Conservation (phyloP, 2,329 filamentous ascomycete species). For the Aspergillus sp. region DNA sequence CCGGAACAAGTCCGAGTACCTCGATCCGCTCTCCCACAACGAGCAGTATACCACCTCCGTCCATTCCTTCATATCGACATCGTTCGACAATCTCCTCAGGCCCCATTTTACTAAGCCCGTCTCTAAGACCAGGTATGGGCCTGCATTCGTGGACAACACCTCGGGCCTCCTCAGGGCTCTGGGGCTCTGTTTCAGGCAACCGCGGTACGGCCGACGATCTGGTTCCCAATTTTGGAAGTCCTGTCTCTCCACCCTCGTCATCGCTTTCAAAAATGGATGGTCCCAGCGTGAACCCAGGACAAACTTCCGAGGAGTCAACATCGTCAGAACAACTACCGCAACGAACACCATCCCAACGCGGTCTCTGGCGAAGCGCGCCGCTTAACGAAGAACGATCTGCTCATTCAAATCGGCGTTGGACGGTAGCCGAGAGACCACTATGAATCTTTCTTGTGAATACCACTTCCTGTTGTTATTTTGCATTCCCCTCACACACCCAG, state of each 20-base stretch:
- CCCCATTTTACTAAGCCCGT: conserved; percentile 26
- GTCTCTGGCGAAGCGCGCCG: conserved; percentile 38
- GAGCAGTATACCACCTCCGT: conserved; percentile 20
- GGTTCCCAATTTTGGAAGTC: conserved; percentile 38
- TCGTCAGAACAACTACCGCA: conserved; percentile 27
- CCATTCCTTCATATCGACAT: conserved; percentile 34
- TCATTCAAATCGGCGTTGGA: conserved; percentile 37
- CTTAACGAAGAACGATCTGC: conserved; percentile 29
- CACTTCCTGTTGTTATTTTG: not conserved
- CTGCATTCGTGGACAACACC: conserved; percentile 25
- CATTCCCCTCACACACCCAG: not conserved
- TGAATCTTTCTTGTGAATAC: not conserved
- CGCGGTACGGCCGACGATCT: conserved; percentile 32
- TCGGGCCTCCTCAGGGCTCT: conserved; percentile 33
- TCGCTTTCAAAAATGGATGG: not conserved
- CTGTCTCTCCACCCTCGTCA: conserved; percentile 17
- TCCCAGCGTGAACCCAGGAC: not conserved
- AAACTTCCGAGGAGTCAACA: conserved; percentile 7
- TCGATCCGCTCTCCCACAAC: conserved; percentile 24
- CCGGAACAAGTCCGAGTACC: conserved; percentile 40
- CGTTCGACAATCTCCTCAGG: conserved; percentile 29
- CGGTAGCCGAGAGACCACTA: conserved; percentile 36
- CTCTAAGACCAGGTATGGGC: conserved; percentile 14
- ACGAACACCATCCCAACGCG: conserved; percentile 33
- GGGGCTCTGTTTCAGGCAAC: conserved; percentile 31